Percentiles rank a stretch among this genome's conserved stretches.
phyloP scores from a whole-genome alignment of 768 basidiomycete species.

The Boletus rubroflammeus region DNA sequence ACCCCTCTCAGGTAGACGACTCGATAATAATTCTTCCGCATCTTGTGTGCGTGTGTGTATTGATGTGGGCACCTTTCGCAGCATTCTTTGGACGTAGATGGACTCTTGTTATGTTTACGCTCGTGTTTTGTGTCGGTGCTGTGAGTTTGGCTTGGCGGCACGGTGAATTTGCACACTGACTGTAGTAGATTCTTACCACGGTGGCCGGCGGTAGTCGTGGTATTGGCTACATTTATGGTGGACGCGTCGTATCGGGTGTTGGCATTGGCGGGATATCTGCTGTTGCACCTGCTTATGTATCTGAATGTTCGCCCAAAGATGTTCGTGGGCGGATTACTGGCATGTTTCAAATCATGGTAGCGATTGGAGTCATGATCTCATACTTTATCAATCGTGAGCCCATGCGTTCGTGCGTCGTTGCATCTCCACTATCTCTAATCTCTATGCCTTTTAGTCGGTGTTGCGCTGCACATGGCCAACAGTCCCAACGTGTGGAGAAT shows the following conservation, averaged over 20 bases:
- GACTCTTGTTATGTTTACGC: constrained; percentile 57
- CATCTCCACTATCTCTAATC: constrained; percentile 6
- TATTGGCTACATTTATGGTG: constrained; percentile 69
- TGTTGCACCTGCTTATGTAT: constrained; percentile 83
- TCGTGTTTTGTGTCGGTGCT: constrained; percentile 70
- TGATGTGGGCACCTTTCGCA: constrained; percentile 22
- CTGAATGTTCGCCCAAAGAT: constrained; percentile 83
- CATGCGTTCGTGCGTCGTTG: background rate
- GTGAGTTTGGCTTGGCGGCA: constrained; percentile 39
- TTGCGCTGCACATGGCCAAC: constrained; percentile 48
- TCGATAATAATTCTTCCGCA: background rate
- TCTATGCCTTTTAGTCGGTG: constrained; percentile 43
- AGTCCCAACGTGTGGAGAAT: constrained; percentile 61
- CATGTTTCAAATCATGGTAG: constrained; percentile 83
- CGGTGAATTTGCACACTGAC: background rate
- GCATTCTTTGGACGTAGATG: constrained; percentile 63
- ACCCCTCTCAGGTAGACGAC: constrained; percentile 56
- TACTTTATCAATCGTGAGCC: constrained; percentile 75
- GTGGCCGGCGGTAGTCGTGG: constrained; percentile 54
- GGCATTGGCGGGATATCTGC: constrained; percentile 82
- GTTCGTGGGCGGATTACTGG: constrained; percentile 85
- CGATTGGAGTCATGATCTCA: constrained; percentile 79
- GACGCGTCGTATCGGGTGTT: constrained; percentile 74
- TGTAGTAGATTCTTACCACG: constrained; percentile 61
- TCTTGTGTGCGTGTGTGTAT: background rate